phyloP scores from a whole-genome alignment of 225 moss, liverwort and hornwort species.

The Neckera pumila region DNA sequence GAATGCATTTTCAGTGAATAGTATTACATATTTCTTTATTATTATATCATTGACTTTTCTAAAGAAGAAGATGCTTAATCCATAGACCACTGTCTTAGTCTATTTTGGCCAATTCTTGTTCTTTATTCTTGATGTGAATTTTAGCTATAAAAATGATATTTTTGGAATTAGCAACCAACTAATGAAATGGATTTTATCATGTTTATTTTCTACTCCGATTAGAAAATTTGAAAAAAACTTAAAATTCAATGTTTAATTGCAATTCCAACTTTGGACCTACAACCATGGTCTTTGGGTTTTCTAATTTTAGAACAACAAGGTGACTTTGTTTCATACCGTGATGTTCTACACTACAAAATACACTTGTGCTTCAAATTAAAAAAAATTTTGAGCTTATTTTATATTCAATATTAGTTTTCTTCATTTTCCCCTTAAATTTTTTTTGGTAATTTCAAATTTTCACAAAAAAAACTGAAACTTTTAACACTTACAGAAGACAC shows the following conservation, averaged over 20 bases:
- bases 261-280: neutral
- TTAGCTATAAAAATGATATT: neutral
- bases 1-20: too few relatives aligned
- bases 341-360: neutral
- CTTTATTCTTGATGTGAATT: too few relatives aligned
- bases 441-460: neutral
- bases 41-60: too few relatives aligned
- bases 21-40: too few relatives aligned
- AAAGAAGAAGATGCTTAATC: too few relatives aligned
- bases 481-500: neutral
- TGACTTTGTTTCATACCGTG: neutral
- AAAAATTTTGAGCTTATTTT: neutral
- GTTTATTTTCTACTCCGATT: too few relatives aligned
- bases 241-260: neutral
- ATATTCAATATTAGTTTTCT: neutral
- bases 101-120: too few relatives aligned
- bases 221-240: too few relatives aligned
- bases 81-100: too few relatives aligned
- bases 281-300: neutral
- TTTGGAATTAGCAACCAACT: fast-evolving
- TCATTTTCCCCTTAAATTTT: neutral
- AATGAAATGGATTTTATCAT: too few relatives aligned
- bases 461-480: neutral
- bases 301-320: neutral
- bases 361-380: fast-evolving